Evolutionary conservation across 352 stramenopile genomes (phyloP).

Genomic region (Pythium scleroteichum): DNA sequence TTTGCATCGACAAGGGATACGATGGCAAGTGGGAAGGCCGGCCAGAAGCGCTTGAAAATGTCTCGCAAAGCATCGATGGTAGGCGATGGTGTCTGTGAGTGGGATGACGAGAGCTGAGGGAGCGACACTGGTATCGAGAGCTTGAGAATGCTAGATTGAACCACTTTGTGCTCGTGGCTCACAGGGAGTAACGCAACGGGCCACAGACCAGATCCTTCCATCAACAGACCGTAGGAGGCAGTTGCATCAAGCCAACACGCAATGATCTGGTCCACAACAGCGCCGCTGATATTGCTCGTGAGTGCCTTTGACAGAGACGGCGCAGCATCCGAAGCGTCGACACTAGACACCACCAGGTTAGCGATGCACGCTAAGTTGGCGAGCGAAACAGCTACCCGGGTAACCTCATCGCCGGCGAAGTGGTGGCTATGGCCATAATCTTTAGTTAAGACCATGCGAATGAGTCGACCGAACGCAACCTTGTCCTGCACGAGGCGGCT

Average conservation of each 20-base stretch:
- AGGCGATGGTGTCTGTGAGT: conserved; percentile 18
- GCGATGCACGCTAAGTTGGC: conserved; percentile 66
- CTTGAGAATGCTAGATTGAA: conserved; percentile 27
- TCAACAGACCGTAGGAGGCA: conserved; percentile 23
- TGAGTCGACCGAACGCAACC: conserved; percentile 60
- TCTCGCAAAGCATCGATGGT: conserved; percentile 23
- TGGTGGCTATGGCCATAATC: conserved; percentile 70
- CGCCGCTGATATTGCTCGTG: conserved; percentile 41
- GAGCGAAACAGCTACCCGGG: conserved; percentile 50
- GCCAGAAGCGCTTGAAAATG: conserved; percentile 64
- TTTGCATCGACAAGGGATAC: conserved; percentile 25
- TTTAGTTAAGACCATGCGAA: conserved; percentile 55
- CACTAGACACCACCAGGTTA: conserved; percentile 50
- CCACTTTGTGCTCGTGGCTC: conserved; percentile 22
- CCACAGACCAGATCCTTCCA: conserved; percentile 26
- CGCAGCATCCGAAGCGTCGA: conserved; percentile 29
- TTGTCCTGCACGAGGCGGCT: conserved; percentile 72
- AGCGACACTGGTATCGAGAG: conserved; percentile 19
- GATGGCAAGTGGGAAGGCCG: conserved; percentile 50
- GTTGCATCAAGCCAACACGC: conserved; percentile 28
- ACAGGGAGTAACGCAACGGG: conserved; percentile 12
- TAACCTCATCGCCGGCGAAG: conserved; percentile 56
- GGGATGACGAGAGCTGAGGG: conserved; percentile 14
- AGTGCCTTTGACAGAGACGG: conserved; percentile 59
- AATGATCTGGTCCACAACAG: conserved; percentile 11